phyloP scores from a whole-genome alignment of 495 filamentous ascomycete species.

The Thozetella sp. region DNA sequence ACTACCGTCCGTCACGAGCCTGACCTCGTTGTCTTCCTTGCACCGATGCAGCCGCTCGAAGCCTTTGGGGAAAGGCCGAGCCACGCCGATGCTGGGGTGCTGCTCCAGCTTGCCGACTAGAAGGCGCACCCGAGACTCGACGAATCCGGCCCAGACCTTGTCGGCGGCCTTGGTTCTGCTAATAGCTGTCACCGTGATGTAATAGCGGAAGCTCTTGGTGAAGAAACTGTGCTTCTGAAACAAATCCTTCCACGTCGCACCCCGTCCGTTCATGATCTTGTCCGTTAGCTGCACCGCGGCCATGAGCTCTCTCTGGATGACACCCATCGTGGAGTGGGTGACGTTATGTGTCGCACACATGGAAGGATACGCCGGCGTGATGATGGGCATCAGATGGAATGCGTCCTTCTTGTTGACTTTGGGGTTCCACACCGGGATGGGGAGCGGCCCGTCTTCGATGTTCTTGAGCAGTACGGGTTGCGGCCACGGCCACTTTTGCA shows the following conservation, averaged over 20 bases:
- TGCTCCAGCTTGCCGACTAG: constrained; percentile 81
- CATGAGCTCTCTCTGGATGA: constrained; percentile 81
- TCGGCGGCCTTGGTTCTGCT: constrained; percentile 85
- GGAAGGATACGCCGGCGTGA: constrained; percentile 92
- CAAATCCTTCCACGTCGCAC: constrained; percentile 77
- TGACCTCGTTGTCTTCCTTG: constrained; percentile 68
- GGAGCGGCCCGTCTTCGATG: constrained; percentile 80
- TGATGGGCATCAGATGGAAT: constrained; percentile 93
- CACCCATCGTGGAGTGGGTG: constrained; percentile 77
- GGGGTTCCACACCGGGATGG: constrained; percentile 92
- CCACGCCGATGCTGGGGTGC: constrained; percentile 72
- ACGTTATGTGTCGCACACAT: constrained; percentile 98
- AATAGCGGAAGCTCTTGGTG: constrained; percentile 90
- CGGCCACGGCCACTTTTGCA: constrained; percentile 92
- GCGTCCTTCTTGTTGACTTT: constrained; percentile 78
- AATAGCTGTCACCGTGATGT: constrained; percentile 84
- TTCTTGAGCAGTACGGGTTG: constrained; percentile 84
- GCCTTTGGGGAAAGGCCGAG: constrained; percentile 90
- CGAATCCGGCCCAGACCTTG: constrained; percentile 83
- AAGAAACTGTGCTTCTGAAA: constrained; percentile 92
- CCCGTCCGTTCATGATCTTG: constrained; percentile 73
- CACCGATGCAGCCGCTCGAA: constrained; percentile 81
- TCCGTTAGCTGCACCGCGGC: constrained; percentile 77
- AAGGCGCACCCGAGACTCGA: constrained; percentile 88
- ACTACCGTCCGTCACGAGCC: constrained; percentile 70